These are phyloP conservation scores for Massarina eburnea DNA, from an alignment of 2,329 filamentous ascomycete genomes.

Conservation along the genomic window DNA sequence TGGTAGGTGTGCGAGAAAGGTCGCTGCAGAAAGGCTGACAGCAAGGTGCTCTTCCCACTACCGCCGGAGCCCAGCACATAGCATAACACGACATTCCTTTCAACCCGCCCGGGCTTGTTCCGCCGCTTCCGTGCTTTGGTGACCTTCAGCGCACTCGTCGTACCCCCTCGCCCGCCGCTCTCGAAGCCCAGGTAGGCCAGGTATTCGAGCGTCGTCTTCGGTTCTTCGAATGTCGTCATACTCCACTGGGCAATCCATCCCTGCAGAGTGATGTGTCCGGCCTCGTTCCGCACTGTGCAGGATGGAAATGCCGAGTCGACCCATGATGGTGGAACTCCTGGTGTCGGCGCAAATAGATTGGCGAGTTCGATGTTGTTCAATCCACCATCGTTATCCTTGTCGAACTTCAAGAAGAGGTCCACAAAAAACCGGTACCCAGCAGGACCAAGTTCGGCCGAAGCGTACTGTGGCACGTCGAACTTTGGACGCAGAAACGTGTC, in stretches of 20 bases:
- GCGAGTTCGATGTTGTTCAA: slow-evolving; percentile 82
- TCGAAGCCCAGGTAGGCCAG: slow-evolving; percentile 96
- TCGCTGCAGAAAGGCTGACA: slow-evolving; percentile 88
- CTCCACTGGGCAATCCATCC: slow-evolving; percentile 99
- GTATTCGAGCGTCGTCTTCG: slow-evolving; percentile 93
- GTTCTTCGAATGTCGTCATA: slow-evolving; percentile 97
- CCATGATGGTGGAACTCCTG: slow-evolving; percentile 86
- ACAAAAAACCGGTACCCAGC: slow-evolving; percentile 97
- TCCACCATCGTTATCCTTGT: slow-evolving; percentile 96
- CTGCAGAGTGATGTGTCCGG: slow-evolving; percentile 91
- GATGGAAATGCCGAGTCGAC: slow-evolving; percentile 85
- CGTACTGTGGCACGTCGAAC: slow-evolving; percentile 89
- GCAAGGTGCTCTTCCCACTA: slow-evolving; percentile 86
- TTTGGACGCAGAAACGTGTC: slow-evolving; percentile 90
- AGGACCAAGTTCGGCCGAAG: slow-evolving; percentile 91
- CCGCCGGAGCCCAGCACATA: slow-evolving; percentile 85
- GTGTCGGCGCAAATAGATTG: slow-evolving; percentile 88
- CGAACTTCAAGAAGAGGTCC: slow-evolving; percentile 90
- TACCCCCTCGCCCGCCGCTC: slow-evolving; percentile 69
- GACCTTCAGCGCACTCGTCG: slow-evolving; percentile 84
- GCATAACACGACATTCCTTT: slow-evolving; percentile 91
- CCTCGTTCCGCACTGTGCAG: slow-evolving; percentile 92
- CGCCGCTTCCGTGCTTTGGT: slow-evolving; percentile 89
- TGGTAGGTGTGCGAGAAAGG: slow-evolving; percentile 83
- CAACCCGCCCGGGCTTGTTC: slow-evolving; percentile 78